These are phyloP conservation scores for Heritiera fomes DNA, from an alignment of 345 rosid genomes.

Conservation along the genomic window DNA sequence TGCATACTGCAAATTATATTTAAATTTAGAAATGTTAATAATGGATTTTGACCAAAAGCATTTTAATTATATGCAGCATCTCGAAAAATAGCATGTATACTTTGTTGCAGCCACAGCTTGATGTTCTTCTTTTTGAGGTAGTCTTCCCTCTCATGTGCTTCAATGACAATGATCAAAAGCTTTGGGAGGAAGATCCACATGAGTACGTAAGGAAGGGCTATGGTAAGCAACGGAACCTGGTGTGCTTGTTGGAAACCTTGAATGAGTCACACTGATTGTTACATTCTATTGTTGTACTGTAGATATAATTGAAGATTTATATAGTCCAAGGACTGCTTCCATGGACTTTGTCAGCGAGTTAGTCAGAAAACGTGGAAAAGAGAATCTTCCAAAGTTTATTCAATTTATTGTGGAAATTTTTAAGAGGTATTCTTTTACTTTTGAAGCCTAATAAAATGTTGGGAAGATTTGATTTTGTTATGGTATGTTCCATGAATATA, in stretches of 20 bases:
- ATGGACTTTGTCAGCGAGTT: constrained; percentile 98
- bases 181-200: constrained; percentile 99
- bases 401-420: constrained; percentile 78
- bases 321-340: constrained; percentile 95
- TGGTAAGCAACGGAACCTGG: constrained; percentile 55
- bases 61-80: constrained; percentile 51
- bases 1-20: background rate
- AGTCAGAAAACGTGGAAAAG: constrained; percentile 93
- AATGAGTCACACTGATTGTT: constrained; percentile 21
- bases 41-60: background rate
- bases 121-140: constrained; percentile 92
- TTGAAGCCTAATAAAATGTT: background rate
- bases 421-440: constrained; percentile 54
- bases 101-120: constrained; percentile 82
- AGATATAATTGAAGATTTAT: constrained; percentile 99
- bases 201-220: constrained; percentile 99
- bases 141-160: constrained; percentile 99
- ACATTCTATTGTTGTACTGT: constrained; percentile 28
- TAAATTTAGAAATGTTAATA: background rate
- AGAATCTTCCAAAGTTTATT: constrained; percentile 88
- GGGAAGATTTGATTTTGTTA: background rate
- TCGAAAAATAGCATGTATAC: constrained; percentile 79
- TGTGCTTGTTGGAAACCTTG: background rate
- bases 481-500: background rate
- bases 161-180: constrained; percentile 94